Evolutionary conservation across 192 early-diverging fungal species (phyloP).

Genomic region (Oehlia diaphana): DNA sequence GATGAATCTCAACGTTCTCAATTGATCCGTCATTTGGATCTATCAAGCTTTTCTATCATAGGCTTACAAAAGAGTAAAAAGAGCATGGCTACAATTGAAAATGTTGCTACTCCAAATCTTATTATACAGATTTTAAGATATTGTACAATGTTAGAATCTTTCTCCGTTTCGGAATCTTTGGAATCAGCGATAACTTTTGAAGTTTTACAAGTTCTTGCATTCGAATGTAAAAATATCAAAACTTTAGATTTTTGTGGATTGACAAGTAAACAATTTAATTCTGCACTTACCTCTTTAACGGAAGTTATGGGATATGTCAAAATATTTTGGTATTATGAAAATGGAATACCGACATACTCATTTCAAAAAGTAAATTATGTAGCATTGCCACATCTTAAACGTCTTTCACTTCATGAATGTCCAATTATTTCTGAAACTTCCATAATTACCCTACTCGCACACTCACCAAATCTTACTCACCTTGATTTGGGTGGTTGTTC

Average conservation of each 20-base stretch:
- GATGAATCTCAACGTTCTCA: neutral
- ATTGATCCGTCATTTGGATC: slow-evolving; percentile 10
- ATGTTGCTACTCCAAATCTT: neutral
- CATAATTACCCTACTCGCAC: slow-evolving; percentile 14
- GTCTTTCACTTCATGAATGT: slow-evolving; percentile 26
- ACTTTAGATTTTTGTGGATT: slow-evolving; percentile 27
- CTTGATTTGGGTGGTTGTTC: slow-evolving; percentile 23
- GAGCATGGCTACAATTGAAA: neutral
- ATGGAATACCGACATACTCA: neutral
- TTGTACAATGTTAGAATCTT: neutral
- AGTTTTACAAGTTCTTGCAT: slow-evolving; percentile 5
- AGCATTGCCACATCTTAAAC: slow-evolving; percentile 5
- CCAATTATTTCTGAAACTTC: neutral
- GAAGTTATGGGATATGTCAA: neutral
- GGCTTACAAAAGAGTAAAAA: slow-evolving; percentile 16
- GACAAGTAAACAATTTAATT: slow-evolving; percentile 10
- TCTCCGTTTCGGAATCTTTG: slow-evolving; percentile 17
- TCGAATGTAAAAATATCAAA: slow-evolving; percentile 18
- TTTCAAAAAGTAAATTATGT: neutral
- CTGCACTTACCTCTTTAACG: neutral
- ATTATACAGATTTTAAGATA: slow-evolving; percentile 9
- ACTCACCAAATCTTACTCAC: slow-evolving; percentile 23
- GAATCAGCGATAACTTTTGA: slow-evolving; percentile 15
- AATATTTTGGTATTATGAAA: neutral
- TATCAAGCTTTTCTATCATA: slow-evolving; percentile 6